phyloP scores from a whole-genome alignment of 164 flowering plant species.

The Buxus sempervirens region DNA sequence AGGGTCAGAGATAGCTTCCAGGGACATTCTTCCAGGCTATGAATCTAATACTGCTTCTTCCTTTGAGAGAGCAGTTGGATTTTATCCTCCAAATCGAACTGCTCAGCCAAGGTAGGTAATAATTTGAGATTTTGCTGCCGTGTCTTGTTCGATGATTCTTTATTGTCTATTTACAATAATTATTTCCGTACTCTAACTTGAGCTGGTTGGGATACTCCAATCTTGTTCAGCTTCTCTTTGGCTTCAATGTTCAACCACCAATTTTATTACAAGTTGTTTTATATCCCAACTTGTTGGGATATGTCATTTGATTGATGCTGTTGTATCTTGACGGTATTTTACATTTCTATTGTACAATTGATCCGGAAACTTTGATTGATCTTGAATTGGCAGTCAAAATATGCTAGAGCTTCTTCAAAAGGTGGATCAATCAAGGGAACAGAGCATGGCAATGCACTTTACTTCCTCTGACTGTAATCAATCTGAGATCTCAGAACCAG shows the following conservation, averaged over 20 bases:
- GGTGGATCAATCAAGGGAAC: constrained; percentile 70
- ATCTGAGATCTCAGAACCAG: constrained; percentile 36
- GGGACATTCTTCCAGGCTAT: constrained; percentile 29
- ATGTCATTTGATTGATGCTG: background rate
- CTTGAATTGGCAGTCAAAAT: constrained; percentile 56
- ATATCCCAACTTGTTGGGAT: background rate
- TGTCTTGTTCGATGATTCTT: background rate
- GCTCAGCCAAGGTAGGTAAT: constrained; percentile 46
- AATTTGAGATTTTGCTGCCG: constrained; percentile 2
- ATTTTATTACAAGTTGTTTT: no score
- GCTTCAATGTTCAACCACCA: no score
- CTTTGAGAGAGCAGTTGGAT: constrained; percentile 35
- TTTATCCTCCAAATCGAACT: constrained; percentile 28
- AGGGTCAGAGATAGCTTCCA: constrained; percentile 31
- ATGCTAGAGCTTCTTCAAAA: constrained; percentile 91
- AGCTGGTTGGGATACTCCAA: background rate
- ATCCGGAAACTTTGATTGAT: constrained; percentile 1
- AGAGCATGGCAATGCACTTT: constrained; percentile 22
- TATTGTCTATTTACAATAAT: background rate
- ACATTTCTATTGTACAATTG: background rate
- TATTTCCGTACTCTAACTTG: background rate
- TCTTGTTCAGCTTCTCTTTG: background rate
- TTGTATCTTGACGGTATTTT: background rate
- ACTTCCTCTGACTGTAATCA: constrained; percentile 40
- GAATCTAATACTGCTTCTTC: constrained; percentile 26